phyloP scores from a whole-genome alignment of 768 basidiomycete species.

The Neoboletus subvelutipes region DNA sequence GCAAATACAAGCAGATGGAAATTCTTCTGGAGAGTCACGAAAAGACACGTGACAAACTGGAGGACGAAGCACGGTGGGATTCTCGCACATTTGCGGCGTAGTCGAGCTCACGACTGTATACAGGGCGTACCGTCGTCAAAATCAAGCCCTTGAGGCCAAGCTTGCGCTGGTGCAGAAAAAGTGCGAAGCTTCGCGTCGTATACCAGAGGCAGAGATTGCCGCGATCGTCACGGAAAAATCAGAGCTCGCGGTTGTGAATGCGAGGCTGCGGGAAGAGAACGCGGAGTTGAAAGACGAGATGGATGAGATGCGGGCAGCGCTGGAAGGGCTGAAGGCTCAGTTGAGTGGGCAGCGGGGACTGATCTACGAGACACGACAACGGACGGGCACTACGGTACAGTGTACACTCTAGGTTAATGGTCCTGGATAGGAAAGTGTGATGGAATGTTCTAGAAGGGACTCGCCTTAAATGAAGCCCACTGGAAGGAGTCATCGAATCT shows the following conservation, averaged over 20 bases:
- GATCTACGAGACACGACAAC: conserved; percentile 48
- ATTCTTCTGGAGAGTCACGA: conserved; percentile 60
- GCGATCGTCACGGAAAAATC: conserved; percentile 48
- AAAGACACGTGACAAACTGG: conserved; percentile 50
- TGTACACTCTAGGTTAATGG: not conserved
- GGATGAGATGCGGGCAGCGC: conserved; percentile 69
- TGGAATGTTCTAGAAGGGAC: conserved; percentile 39
- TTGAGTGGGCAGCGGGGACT: conserved; percentile 46
- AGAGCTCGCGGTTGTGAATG: conserved; percentile 47
- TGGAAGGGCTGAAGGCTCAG: conserved; percentile 63
- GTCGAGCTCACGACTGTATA: not conserved
- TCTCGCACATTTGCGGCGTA: not conserved
- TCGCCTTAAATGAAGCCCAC: conserved; percentile 1
- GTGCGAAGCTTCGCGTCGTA: conserved; percentile 35
- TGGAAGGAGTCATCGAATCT: conserved; percentile 41
- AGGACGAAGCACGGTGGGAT: conserved; percentile 58
- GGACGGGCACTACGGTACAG: conserved; percentile 27
- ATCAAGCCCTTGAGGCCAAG: conserved; percentile 61
- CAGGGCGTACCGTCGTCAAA: conserved; percentile 58
- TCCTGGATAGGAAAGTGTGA: conserved; percentile 28
- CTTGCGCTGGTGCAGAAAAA: conserved; percentile 47
- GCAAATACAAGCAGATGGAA: conserved; percentile 64
- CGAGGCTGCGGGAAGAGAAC: conserved; percentile 59
- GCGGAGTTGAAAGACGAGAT: conserved; percentile 50
- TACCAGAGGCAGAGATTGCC: conserved; percentile 43